Evolutionary conservation across 176 grass and related monocot species (phyloP).

Genomic region (Pharus latifolius): DNA sequence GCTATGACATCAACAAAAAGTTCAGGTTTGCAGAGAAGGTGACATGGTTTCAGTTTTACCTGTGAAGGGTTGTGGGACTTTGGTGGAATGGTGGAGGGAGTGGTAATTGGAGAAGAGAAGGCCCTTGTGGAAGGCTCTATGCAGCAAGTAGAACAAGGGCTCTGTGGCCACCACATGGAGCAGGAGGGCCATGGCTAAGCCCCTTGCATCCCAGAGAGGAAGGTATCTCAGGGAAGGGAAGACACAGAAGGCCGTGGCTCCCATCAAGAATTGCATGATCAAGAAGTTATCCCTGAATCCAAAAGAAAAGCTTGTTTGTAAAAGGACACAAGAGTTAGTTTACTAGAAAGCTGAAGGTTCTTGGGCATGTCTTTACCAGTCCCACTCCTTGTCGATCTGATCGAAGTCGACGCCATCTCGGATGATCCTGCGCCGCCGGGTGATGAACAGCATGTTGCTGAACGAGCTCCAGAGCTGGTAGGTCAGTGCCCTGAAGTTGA

Average conservation of each 20-base stretch:
- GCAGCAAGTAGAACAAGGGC: conserved; percentile 44
- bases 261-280: conserved; percentile 41
- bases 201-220: conserved; percentile 36
- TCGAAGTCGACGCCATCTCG: conserved; percentile 36
- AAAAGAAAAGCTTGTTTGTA: no score
- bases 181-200: conserved; percentile 12
- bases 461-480: conserved; percentile 17
- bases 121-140: conserved; percentile 35
- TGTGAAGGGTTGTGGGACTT: conserved; percentile 35
- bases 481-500: conserved; percentile 2
- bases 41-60: neutral
- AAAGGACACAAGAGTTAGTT: no score
- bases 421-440: conserved; percentile 10
- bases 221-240: conserved; percentile 39
- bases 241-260: conserved; percentile 12
- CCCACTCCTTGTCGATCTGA: conserved; percentile 58
- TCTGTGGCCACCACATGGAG: conserved; percentile 42
- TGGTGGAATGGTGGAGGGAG: conserved; percentile 42
- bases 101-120: conserved; percentile 38
- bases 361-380: conserved; percentile 35
- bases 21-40: no score
- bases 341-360: neutral
- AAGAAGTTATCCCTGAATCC: conserved; percentile 72
- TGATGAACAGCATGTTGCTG: conserved; percentile 43
- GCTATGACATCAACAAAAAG: neutral